A percentile compares a stretch with the other conserved stretches of the same genome.
These are phyloP conservation scores for Citrus reticulata DNA, from an alignment of 345 rosid genomes.

Conservation along the genomic window DNA sequence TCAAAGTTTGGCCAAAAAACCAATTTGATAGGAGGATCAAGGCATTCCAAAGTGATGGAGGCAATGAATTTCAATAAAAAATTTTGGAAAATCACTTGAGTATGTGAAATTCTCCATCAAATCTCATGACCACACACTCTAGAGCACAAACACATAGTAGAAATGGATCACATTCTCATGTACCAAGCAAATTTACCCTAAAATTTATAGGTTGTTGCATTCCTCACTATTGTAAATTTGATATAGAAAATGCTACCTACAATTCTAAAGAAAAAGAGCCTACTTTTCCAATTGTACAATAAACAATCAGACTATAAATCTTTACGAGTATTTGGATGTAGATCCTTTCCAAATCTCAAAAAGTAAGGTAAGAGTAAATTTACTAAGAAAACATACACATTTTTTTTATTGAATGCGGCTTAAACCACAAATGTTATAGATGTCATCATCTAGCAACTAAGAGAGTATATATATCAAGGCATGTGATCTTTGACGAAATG, in stretches of 20 bases:
- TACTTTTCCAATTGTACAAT: neutral
- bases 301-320: neutral
- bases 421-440: neutral
- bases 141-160: fast-evolving
- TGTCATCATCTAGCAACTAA: neutral
- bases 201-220: neutral
- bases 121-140: too few relatives aligned
- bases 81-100: too few relatives aligned
- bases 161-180: neutral
- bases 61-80: too few relatives aligned
- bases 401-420: neutral
- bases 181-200: neutral
- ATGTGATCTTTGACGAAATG: neutral
- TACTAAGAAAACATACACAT: neutral
- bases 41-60: too few relatives aligned
- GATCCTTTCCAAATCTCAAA: neutral
- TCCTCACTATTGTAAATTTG: neutral
- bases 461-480: neutral
- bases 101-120: too few relatives aligned
- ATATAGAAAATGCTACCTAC: conserved; percentile 3
- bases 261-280: neutral
- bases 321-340: neutral
- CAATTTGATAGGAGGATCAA: too few relatives aligned
- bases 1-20: too few relatives aligned
- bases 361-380: neutral